phyloP scores from a whole-genome alignment of 257 asterid genomes.

The Solanum neorickii region DNA sequence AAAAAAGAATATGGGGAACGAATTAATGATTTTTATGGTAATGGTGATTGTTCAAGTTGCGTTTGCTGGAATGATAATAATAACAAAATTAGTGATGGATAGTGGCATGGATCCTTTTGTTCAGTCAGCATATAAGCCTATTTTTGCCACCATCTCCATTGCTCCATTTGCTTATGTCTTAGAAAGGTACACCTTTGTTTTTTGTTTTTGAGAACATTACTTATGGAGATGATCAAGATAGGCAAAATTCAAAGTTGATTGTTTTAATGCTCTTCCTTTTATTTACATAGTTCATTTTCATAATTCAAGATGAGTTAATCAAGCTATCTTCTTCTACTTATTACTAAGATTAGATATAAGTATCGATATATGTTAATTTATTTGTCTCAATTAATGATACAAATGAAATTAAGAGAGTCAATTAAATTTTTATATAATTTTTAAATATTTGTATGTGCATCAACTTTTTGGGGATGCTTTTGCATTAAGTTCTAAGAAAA shows the following conservation, averaged over 20 bases:
- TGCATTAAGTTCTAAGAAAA: too few relatives aligned
- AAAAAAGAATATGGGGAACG: slow-evolving; percentile 17
- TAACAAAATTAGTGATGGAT: slow-evolving; percentile 77
- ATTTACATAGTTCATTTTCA: too few relatives aligned
- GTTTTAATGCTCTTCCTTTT: too few relatives aligned
- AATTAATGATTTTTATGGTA: slow-evolving; percentile 27
- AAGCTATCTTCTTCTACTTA: neutral
- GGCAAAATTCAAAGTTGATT: too few relatives aligned
- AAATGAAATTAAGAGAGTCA: neutral
- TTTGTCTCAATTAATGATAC: neutral
- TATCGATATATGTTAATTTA: neutral
- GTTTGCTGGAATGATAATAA: slow-evolving; percentile 71
- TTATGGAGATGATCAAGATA: neutral
- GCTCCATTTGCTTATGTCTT: slow-evolving; percentile 59
- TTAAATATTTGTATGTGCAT: too few relatives aligned
- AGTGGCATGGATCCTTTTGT: slow-evolving; percentile 81
- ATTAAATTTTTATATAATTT: too few relatives aligned
- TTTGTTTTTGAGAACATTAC: neutral
- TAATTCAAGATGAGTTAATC: too few relatives aligned
- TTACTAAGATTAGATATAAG: neutral
- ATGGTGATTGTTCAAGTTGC: slow-evolving; percentile 73
- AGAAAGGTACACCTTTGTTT: slow-evolving; percentile 41
- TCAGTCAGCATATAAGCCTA: slow-evolving; percentile 73
- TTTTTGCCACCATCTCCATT: slow-evolving; percentile 49
- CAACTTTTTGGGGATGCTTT: too few relatives aligned